Percentiles rank a stretch among this genome's conserved stretches.
phyloP scores from a whole-genome alignment of 768 basidiomycete species.

The Coprinellus aureogranulatus region DNA sequence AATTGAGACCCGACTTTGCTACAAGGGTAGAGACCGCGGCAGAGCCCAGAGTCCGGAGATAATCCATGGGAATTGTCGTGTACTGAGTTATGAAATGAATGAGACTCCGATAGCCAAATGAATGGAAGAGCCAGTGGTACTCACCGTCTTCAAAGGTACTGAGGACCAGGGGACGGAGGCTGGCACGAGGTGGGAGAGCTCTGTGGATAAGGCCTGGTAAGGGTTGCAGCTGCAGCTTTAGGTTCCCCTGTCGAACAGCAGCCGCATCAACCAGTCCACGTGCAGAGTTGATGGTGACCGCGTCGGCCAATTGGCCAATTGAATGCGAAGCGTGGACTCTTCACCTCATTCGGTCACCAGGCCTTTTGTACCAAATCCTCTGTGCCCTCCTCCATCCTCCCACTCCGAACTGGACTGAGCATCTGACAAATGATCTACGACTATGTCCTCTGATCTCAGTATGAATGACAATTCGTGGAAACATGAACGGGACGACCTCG shows the following conservation, averaged over 20 bases:
- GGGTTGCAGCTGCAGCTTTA: no score
- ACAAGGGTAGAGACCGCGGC: slow-evolving; percentile 89
- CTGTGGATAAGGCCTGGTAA: no score
- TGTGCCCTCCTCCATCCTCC: not conserved
- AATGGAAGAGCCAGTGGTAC: no score
- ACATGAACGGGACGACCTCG: slow-evolving; percentile 4
- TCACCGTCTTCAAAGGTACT: no score
- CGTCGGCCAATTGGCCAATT: not conserved
- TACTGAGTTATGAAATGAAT: not conserved
- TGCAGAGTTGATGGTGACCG: no score
- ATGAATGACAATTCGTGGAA: not conserved
- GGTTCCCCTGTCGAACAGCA: no score
- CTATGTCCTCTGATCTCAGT: slow-evolving; percentile 6
- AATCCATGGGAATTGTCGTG: slow-evolving; percentile 60
- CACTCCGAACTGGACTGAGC: not conserved
- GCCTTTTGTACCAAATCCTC: not conserved
- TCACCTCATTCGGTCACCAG: not conserved
- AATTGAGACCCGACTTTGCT: slow-evolving; percentile 85
- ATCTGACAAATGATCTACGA: not conserved
- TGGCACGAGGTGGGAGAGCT: no score
- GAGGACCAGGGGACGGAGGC: no score
- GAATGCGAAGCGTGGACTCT: not conserved
- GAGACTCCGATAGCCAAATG: no score
- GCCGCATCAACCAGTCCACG: no score
- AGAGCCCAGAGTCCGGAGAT: slow-evolving; percentile 76